phyloP scores from a whole-genome alignment of 768 basidiomycete species.

The Peribolospora kevripleyi region DNA sequence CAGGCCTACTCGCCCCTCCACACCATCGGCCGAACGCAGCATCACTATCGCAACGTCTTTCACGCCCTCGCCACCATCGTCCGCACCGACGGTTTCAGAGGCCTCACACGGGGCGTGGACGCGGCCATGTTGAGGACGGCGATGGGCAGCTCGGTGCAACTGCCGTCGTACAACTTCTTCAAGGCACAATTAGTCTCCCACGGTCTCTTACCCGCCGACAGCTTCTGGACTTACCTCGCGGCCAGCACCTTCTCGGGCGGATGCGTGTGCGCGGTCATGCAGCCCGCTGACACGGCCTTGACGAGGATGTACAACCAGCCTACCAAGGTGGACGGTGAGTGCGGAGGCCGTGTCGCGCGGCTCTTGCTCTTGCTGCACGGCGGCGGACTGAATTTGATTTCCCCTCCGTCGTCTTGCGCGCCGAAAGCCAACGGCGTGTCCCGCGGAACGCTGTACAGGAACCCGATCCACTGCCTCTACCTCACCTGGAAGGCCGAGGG shows the following conservation, averaged over 20 bases:
- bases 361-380: not conserved
- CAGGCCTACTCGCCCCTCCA: constrained; percentile 91
- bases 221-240: constrained; percentile 61
- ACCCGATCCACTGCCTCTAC: constrained; percentile 87
- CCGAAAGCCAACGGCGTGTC: constrained; percentile 1
- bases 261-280: constrained; percentile 63
- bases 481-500: constrained; percentile 85
- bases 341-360: constrained; percentile 16
- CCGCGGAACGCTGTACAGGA: constrained; percentile 55
- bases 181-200: constrained; percentile 50
- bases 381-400: not conserved
- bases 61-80: constrained; percentile 62
- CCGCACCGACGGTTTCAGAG: constrained; percentile 46
- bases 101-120: constrained; percentile 71
- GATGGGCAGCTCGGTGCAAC: constrained; percentile 88
- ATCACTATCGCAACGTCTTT: constrained; percentile 61
- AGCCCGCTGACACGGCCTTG: constrained; percentile 53
- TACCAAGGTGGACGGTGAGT: constrained; percentile 41
- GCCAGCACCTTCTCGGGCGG: constrained; percentile 73
- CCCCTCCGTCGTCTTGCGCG: no score
- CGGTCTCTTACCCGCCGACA: constrained; percentile 47
- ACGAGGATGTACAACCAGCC: constrained; percentile 96
- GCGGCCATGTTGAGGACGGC: constrained; percentile 80
- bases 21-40: constrained; percentile 71
- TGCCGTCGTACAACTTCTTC: constrained; percentile 85